Evolutionary conservation across 139 green algal species (phyloP).

Genomic region (Volvox reticuliferus): DNA sequence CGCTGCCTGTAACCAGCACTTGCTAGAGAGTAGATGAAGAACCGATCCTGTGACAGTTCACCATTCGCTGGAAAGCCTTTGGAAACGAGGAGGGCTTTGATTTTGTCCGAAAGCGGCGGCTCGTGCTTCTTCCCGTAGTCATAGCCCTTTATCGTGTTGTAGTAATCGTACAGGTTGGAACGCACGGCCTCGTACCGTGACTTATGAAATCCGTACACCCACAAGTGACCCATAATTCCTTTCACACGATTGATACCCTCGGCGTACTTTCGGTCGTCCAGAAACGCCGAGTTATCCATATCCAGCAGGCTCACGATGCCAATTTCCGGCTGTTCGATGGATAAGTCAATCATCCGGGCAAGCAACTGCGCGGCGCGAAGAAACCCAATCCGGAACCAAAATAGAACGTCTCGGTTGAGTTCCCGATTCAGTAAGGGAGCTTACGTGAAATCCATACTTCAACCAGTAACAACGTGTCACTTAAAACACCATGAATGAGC

Average conservation of each 20-base stretch:
- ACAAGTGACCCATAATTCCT: neutral
- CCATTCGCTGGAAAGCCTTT: neutral
- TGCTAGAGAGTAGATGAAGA: neutral
- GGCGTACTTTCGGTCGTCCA: neutral
- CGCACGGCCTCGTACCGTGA: neutral
- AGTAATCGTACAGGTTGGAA: neutral
- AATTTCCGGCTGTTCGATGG: neutral
- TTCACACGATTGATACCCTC: neutral
- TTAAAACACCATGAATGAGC: too few species aligned
- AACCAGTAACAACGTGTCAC: too few species aligned
- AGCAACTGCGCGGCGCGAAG: neutral
- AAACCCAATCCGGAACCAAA: too few species aligned
- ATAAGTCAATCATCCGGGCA: neutral
- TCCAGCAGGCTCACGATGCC: constrained; percentile 5
- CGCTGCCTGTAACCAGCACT: neutral
- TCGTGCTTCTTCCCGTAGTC: neutral
- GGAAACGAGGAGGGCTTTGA: neutral
- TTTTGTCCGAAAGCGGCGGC: neutral
- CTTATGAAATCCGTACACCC: constrained; percentile 16
- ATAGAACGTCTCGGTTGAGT: neutral
- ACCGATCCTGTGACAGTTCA: neutral
- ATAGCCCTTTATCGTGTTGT: neutral
- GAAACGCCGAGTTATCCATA: neutral
- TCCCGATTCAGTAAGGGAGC: neutral
- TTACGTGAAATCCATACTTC: too few species aligned